Conservation (phyloP, 306 rosid species). For the Crotalaria pallida region DNA sequence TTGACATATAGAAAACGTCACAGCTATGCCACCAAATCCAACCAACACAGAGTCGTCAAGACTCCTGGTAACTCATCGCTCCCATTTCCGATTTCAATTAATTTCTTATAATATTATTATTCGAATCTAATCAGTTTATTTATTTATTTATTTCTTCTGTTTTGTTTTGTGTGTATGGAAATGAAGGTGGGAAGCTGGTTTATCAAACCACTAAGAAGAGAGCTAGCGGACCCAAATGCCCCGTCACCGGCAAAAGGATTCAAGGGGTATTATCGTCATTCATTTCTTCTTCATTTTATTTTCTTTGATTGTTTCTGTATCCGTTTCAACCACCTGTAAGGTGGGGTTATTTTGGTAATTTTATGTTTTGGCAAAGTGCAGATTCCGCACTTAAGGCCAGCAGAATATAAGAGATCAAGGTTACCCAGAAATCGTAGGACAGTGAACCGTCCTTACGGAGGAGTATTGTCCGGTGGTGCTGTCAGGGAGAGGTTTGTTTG, state of each 20-base stretch:
- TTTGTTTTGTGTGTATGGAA: neutral
- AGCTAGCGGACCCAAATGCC: constrained; percentile 73
- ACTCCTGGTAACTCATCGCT: constrained; percentile 45
- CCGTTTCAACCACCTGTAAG: neutral
- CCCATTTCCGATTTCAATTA: neutral
- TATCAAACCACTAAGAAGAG: constrained; percentile 76
- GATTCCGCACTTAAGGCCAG: constrained; percentile 85
- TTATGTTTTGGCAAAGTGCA: constrained; percentile 23
- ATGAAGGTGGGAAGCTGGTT: constrained; percentile 70
- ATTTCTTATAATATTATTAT: neutral
- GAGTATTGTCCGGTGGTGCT: constrained; percentile 69
- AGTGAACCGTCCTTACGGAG: constrained; percentile 71
- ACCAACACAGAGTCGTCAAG: constrained; percentile 66
- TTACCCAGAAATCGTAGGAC: constrained; percentile 73
- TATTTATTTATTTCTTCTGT: too few relatives aligned
- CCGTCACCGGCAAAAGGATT: constrained; percentile 78
- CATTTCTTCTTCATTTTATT: neutral
- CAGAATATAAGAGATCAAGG: too few relatives aligned
- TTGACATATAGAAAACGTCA: constrained; percentile 61
- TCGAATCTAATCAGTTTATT: neutral
- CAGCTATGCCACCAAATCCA: constrained; percentile 77
- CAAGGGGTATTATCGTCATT: constrained; percentile 43
- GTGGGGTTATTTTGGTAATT: neutral
- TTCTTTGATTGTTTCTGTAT: neutral
- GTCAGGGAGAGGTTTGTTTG: constrained; percentile 79